These are phyloP conservation scores for Acacia confusa DNA, from an alignment of 306 rosid species.

Conservation along the genomic window DNA sequence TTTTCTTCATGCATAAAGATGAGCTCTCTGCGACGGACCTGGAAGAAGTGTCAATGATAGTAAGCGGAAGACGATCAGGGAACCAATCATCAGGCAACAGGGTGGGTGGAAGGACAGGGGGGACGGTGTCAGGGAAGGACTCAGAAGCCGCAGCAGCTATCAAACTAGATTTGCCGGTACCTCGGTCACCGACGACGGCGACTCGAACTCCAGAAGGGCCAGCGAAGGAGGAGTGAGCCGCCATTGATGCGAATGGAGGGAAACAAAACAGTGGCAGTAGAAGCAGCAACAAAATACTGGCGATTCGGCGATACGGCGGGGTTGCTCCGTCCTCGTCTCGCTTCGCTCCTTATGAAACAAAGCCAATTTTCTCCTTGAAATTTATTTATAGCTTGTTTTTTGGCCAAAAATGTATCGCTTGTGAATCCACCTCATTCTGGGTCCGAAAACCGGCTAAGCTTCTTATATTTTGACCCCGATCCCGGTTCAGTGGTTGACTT, in stretches of 20 bases:
- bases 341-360: background rate
- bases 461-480: no score
- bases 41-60: slow-evolving; percentile 76
- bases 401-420: no score
- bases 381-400: background rate
- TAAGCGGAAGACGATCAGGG: slow-evolving; percentile 67
- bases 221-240: slow-evolving; percentile 16
- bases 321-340: background rate
- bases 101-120: slow-evolving; percentile 71
- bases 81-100: slow-evolving; percentile 70
- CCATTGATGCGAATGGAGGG: slow-evolving; percentile 19
- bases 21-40: slow-evolving; percentile 42
- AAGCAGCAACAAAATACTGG: background rate
- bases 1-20: background rate
- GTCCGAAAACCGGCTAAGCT: background rate
- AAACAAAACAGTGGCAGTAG: background rate
- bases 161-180: slow-evolving; percentile 85
- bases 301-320: background rate
- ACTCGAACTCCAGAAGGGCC: slow-evolving; percentile 59
- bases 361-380: background rate
- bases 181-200: slow-evolving; percentile 75
- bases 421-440: background rate
- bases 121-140: slow-evolving; percentile 57
- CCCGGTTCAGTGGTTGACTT: no score
- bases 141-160: slow-evolving; percentile 68